Percentiles rank a stretch among this genome's conserved stretches.
These are phyloP conservation scores for Clonostachys rhizophaga DNA, from an alignment of 2,329 filamentous ascomycete genomes.

Conservation along the genomic window DNA sequence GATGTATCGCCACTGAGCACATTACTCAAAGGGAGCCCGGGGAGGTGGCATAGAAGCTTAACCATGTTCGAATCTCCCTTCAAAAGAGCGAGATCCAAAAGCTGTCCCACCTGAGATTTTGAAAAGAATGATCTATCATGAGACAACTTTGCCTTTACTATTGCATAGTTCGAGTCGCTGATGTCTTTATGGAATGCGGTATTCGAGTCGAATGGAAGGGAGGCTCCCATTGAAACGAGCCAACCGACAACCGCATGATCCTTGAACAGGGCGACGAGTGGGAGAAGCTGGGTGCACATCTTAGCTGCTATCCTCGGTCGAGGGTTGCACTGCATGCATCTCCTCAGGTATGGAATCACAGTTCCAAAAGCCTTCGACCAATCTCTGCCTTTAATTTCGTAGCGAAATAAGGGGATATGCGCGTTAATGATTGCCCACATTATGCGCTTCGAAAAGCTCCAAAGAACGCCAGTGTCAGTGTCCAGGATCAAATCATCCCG, in stretches of 20 bases:
- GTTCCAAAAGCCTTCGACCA: not conserved
- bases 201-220: not conserved
- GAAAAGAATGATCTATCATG: too few relatives aligned
- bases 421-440: not conserved
- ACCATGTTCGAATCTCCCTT: too few relatives aligned
- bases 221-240: not conserved
- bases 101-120: too few relatives aligned
- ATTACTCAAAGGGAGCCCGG: too few relatives aligned
- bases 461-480: not conserved
- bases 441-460: not conserved
- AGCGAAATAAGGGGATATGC: not conserved
- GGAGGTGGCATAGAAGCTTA: too few relatives aligned
- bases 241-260: not conserved
- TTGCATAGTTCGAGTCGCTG: too few relatives aligned
- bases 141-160: too few relatives aligned
- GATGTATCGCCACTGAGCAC: too few relatives aligned
- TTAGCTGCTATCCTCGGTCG: not conserved
- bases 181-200: too few relatives aligned
- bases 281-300: not conserved
- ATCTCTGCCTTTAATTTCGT: not conserved
- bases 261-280: not conserved
- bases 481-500: not conserved
- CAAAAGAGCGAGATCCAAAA: too few relatives aligned
- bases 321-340: not conserved
- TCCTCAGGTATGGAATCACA: not conserved